Conservation (phyloP, 1,284 basidiomycete genomes). For the Sanghuangporus weigelae region DNA sequence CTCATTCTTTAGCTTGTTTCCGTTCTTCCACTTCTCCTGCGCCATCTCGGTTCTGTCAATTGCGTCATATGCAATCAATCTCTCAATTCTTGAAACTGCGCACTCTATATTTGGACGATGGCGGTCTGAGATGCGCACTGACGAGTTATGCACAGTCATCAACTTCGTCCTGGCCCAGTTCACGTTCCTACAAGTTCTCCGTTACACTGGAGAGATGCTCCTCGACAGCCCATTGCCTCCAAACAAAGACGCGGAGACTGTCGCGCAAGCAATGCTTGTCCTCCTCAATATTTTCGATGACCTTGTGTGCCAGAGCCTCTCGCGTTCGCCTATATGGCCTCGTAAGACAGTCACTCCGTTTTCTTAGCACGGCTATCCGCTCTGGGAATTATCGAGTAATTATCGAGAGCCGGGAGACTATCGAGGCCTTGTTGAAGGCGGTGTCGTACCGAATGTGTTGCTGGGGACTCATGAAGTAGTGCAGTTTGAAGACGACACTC, state of each 20-base stretch:
- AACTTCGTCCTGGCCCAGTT: too few relatives aligned
- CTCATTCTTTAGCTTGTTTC: too few relatives aligned
- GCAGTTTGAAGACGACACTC: slow-evolving; percentile 95
- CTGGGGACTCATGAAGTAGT: slow-evolving; percentile 90
- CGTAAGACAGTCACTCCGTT: slow-evolving; percentile 87
- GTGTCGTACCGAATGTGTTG: slow-evolving; percentile 89
- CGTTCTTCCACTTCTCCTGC: too few relatives aligned
- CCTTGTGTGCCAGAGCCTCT: too few relatives aligned
- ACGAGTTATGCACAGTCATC: too few relatives aligned
- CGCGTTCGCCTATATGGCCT: slow-evolving; percentile 74
- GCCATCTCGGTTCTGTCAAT: too few relatives aligned
- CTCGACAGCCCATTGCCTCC: slow-evolving; percentile 37
- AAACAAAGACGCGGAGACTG: slow-evolving; percentile 28
- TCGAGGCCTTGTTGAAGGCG: slow-evolving; percentile 77
- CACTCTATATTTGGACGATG: too few relatives aligned
- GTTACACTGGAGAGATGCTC: slow-evolving; percentile 53
- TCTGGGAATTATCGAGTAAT: slow-evolving; percentile 74
- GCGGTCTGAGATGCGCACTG: too few relatives aligned
- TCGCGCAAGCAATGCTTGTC: slow-evolving; percentile 74
- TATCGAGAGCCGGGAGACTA: slow-evolving; percentile 71
- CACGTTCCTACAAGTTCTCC: slow-evolving; percentile 79
- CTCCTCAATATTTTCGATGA: too few relatives aligned
- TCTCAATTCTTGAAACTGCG: too few relatives aligned
- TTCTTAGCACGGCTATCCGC: slow-evolving; percentile 93
- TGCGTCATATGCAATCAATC: too few relatives aligned